Conservation (phyloP, 129 eudicot species). For the Centella asiatica region DNA sequence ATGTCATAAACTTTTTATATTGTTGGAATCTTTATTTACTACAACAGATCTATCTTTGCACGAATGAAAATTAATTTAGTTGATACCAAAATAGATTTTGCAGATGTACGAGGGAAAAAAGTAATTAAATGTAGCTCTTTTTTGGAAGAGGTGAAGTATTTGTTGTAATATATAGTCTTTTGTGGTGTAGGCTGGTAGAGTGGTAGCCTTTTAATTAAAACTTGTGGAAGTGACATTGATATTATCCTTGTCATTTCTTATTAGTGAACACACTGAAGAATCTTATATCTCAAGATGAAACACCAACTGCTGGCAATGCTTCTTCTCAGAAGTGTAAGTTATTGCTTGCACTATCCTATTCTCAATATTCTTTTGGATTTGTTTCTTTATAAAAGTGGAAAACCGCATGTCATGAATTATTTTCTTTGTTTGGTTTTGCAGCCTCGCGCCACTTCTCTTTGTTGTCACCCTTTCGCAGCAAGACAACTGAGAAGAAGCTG, state of each 20-base stretch:
- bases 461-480: conserved; percentile 62
- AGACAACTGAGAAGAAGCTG: conserved; percentile 59
- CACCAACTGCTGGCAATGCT: conserved; percentile 27
- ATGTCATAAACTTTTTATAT: no score
- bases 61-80: no score
- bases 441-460: conserved; percentile 79
- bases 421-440: conserved; percentile 19
- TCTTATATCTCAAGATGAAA: conserved; percentile 55
- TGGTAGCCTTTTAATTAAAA: not conserved
- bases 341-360: not conserved
- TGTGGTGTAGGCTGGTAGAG: no score
- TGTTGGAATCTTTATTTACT: no score
- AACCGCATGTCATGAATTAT: not conserved
- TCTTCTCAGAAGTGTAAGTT: conserved; percentile 62
- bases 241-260: conserved; percentile 1
- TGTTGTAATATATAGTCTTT: not conserved
- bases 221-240: conserved; percentile 10
- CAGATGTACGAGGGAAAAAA: no score
- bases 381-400: not conserved
- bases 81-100: no score
- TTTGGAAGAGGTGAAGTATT: not conserved
- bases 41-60: no score
- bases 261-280: conserved; percentile 70
- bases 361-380: not conserved
- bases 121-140: no score